Conservation (phyloP, 1,139 yeast species). For the Geotrichum aggregatum region DNA sequence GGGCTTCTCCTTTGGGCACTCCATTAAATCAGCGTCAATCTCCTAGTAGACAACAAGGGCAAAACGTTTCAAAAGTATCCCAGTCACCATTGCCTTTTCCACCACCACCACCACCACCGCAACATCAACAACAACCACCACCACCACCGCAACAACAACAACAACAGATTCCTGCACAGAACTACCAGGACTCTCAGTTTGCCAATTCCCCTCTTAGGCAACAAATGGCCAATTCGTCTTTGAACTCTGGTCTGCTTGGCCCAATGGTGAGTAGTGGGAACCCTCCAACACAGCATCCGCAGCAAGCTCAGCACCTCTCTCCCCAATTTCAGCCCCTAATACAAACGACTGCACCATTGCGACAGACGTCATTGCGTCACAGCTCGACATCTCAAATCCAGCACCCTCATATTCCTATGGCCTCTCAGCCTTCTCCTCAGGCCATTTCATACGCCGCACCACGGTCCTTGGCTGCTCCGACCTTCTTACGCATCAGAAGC, state of each 20-base stretch:
- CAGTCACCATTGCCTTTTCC: conserved; percentile 11
- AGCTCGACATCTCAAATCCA: conserved; percentile 22
- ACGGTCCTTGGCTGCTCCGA: conserved; percentile 37
- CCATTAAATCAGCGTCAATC: conserved; percentile 3
- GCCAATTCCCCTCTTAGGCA: conserved; percentile 11
- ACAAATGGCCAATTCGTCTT: conserved; percentile 3
- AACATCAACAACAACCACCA: conserved; percentile 40
- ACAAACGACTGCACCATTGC: conserved; percentile 5
- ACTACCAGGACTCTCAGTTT: not conserved
- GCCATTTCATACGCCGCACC: not conserved
- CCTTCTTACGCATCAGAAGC: conserved; percentile 44
- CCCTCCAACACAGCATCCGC: conserved; percentile 9
- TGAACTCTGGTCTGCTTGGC: conserved; percentile 2
- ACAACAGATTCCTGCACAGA: not conserved
- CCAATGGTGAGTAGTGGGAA: not conserved
- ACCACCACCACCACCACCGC: conserved; percentile 31
- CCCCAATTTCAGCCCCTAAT: not conserved
- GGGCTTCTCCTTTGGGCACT: conserved; percentile 14
- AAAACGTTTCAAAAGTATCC: not conserved
- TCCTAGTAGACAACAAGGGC: conserved; percentile 4
- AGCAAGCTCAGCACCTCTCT: not conserved
- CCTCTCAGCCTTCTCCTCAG: conserved; percentile 4
- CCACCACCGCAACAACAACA: conserved; percentile 26
- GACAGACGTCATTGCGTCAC: conserved; percentile 15
- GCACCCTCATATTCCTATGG: conserved; percentile 2